Evolutionary conservation across 352 stramenopile genomes (phyloP), one percentile per base, ranked within the genome.

Genomic region (Globisporangium canariense): DNA sequence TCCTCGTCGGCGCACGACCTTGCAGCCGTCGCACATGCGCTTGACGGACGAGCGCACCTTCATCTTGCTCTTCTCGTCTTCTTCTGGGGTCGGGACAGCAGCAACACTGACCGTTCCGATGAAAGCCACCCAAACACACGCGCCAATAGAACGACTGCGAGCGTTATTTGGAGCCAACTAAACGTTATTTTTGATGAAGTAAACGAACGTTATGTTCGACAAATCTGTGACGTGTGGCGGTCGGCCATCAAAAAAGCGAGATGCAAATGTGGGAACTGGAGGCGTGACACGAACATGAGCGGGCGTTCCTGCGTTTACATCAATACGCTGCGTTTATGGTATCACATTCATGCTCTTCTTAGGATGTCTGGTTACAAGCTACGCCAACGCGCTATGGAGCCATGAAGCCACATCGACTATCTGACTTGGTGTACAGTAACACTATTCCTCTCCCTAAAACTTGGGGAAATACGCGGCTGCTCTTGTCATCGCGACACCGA

Each of bases 1-100:
- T 67, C 72, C 73, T 66, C 86, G 79, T 68, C 91, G 87, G 64
- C 85, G 82, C 45, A 97, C 90, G 65, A 97, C 77, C 79, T 96
- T 94, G 87, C 91, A 97, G 74, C 86, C 76, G 62, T 96, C 87
- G 85, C 91, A 97, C 76, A 97, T 94, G 72, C 84, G 83, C 83
- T 95, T 95, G 40, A 97, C 85, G 58, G 87, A 92, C 69, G 86
- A 95, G 69, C 88, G 83, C 53, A 97, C 89, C 83, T 97, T 97
- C 91, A 97, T 97, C 57, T 69, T 77, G 58, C 51, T 73, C 49
- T 66, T 10, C 52, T 75, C 64, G 62, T 60, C 40, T 49, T 41
- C 28, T 57, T 43, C 20, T n/a, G 36, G 49, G 32, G 32, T 36
- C 32, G 32, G 49, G 43, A 20, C 43, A 49, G 43, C 43, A 49